These are phyloP conservation scores for Verticillium nubilum DNA, from an alignment of 2,329 filamentous ascomycete genomes.

Conservation along the genomic window DNA sequence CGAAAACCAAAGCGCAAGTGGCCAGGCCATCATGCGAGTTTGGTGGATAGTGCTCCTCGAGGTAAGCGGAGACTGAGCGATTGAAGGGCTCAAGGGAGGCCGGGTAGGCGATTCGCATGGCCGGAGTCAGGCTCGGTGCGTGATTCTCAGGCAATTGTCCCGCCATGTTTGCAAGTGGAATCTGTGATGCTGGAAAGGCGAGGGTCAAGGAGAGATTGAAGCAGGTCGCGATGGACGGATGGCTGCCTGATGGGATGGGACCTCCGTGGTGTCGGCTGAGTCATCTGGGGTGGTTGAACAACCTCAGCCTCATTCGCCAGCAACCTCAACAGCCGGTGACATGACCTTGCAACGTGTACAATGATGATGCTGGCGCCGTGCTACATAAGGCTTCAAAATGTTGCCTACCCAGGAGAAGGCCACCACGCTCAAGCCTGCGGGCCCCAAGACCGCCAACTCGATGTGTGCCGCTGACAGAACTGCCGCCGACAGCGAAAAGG, in stretches of 20 bases:
- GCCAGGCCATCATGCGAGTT: constrained; percentile 19
- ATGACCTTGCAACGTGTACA: neutral
- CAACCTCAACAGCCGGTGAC: neutral
- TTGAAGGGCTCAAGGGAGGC: constrained; percentile 12
- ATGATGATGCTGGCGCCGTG: neutral
- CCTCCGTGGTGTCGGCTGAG: neutral
- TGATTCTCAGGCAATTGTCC: neutral
- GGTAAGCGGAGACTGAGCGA: constrained; percentile 11
- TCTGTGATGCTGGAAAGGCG: neutral
- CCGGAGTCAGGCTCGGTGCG: constrained; percentile 1
- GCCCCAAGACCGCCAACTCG: neutral
- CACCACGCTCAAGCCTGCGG: neutral
- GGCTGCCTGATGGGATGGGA: neutral
- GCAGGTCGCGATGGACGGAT: neutral
- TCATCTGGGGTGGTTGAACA: neutral
- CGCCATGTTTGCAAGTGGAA: neutral
- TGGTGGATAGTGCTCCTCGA: constrained; percentile 6
- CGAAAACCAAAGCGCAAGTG: constrained; percentile 28
- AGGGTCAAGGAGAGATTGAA: neutral
- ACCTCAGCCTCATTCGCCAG: neutral
- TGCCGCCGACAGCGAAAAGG: neutral
- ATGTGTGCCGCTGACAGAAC: neutral
- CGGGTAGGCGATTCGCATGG: constrained; percentile 10
- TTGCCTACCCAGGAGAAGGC: neutral
- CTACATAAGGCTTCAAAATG: neutral